These are phyloP conservation scores for Suillus alpinus DNA, from an alignment of 768 basidiomycete species.

Conservation along the genomic window DNA sequence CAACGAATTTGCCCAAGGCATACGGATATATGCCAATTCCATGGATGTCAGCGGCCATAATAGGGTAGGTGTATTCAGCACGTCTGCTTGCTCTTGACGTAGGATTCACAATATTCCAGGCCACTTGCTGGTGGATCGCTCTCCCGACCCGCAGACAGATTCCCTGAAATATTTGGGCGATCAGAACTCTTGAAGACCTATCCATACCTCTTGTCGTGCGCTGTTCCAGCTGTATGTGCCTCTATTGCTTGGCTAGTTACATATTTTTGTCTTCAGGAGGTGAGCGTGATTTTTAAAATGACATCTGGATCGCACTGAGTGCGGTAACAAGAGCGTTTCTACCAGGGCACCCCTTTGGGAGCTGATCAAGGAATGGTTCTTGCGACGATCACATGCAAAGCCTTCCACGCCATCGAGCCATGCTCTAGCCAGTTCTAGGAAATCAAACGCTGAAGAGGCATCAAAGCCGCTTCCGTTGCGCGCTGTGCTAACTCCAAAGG, in stretches of 20 bases:
- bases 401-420: not conserved
- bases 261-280: not conserved
- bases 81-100: conserved; percentile 8
- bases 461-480: conserved; percentile 44
- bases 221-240: conserved; percentile 41
- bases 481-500: conserved; percentile 48
- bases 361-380: not conserved
- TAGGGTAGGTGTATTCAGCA: conserved; percentile 26
- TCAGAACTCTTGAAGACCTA: conserved; percentile 56
- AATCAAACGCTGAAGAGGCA: no score
- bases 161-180: conserved; percentile 56
- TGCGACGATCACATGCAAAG: not conserved
- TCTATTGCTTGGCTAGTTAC: not conserved
- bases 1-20: conserved; percentile 23
- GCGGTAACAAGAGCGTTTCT: not conserved
- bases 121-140: conserved; percentile 68
- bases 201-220: conserved; percentile 74
- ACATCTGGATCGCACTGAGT: not conserved
- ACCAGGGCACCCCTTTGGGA: not conserved
- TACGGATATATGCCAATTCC: conserved; percentile 56
- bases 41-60: conserved; percentile 36
- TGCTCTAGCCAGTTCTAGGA: not conserved
- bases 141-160: conserved; percentile 62
- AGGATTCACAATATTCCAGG: conserved; percentile 29
- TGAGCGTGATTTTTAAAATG: not conserved